Evolutionary conservation across 805 yeast species (phyloP).

Genomic region (Teunomyces lycoperdinae): DNA sequence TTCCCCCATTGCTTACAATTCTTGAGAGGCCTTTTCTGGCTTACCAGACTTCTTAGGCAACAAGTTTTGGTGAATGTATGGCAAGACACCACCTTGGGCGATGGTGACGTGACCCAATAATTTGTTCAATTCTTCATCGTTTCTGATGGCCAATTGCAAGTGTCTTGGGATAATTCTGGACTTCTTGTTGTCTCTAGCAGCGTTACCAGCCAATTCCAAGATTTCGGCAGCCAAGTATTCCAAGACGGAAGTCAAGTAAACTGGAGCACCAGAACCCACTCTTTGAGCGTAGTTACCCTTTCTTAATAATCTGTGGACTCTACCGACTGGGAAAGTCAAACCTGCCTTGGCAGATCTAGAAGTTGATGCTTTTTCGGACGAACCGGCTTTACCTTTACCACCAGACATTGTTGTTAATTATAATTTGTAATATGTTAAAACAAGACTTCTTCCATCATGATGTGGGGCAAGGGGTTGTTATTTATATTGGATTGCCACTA

Average conservation of each 20-base stretch:
- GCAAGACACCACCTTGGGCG: conserved; percentile 53
- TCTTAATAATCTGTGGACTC: conserved; percentile 51
- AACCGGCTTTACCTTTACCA: conserved; percentile 41
- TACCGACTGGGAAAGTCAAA: conserved; percentile 50
- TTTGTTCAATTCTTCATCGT: conserved; percentile 51
- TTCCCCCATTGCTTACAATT: conserved; percentile 37
- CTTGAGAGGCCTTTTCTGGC: conserved; percentile 53
- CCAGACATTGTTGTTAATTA: conserved; percentile 12
- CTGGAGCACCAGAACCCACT: conserved; percentile 54
- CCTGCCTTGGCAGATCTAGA: conserved; percentile 51
- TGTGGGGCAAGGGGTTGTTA: conserved; percentile 2
- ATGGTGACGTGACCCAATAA: conserved; percentile 62
- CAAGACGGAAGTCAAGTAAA: conserved; percentile 48
- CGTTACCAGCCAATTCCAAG: conserved; percentile 52
- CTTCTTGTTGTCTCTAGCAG: conserved; percentile 81
- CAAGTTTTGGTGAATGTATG: conserved; percentile 49
- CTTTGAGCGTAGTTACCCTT: conserved; percentile 52
- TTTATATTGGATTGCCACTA: background rate
- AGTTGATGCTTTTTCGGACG: conserved; percentile 47
- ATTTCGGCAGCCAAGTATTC: conserved; percentile 51
- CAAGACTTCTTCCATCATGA: background rate
- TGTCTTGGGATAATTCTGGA: conserved; percentile 60
- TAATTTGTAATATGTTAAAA: background rate
- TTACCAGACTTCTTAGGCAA: conserved; percentile 52
- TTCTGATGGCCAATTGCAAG: conserved; percentile 51